These are phyloP conservation scores for Rutstroemia sp. DNA, from an alignment of 2,329 filamentous ascomycete species.

Conservation along the genomic window DNA sequence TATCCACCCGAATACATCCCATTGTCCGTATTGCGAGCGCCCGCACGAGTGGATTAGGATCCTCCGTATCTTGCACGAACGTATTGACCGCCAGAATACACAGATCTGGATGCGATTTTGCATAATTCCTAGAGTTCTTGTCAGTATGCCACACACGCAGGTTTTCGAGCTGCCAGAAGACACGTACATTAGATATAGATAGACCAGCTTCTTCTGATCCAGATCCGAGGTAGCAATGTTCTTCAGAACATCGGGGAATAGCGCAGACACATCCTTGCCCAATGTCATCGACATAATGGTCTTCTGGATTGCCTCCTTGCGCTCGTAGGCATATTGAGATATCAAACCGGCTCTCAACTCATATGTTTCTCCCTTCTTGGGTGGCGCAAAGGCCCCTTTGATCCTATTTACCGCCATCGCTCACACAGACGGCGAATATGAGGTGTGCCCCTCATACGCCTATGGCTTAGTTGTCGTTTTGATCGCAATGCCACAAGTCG, in stretches of 20 bases:
- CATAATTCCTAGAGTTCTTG: conserved; percentile 72
- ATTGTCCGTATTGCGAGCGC: conserved; percentile 95
- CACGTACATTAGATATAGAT: conserved; percentile 85
- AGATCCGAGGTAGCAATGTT: conserved; percentile 93
- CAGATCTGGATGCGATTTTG: conserved; percentile 95
- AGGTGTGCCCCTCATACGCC: conserved; percentile 31
- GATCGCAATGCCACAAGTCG: conserved; percentile 18
- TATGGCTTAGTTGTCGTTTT: conserved; percentile 17
- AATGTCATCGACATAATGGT: conserved; percentile 99
- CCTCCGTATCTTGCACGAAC: conserved; percentile 97
- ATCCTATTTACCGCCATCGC: conserved; percentile 94
- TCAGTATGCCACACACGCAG: conserved; percentile 5
- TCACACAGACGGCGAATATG: conserved; percentile 33
- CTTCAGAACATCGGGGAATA: conserved; percentile 97
- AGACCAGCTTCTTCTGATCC: conserved; percentile 99
- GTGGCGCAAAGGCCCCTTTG: conserved; percentile 84
- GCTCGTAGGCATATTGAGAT: conserved; percentile 98
- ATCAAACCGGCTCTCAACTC: conserved; percentile 92
- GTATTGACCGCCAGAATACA: conserved; percentile 99
- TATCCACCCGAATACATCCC: conserved; percentile 97
- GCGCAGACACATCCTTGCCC: conserved; percentile 93
- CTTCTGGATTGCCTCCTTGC: conserved; percentile 98
- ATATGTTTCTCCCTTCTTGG: conserved; percentile 95
- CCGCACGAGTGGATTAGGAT: conserved; percentile 91
- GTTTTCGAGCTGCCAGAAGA: not conserved